phyloP scores from a whole-genome alignment of 192 early-diverging fungal genomes.

The Rhizoclosmatium sp. region DNA sequence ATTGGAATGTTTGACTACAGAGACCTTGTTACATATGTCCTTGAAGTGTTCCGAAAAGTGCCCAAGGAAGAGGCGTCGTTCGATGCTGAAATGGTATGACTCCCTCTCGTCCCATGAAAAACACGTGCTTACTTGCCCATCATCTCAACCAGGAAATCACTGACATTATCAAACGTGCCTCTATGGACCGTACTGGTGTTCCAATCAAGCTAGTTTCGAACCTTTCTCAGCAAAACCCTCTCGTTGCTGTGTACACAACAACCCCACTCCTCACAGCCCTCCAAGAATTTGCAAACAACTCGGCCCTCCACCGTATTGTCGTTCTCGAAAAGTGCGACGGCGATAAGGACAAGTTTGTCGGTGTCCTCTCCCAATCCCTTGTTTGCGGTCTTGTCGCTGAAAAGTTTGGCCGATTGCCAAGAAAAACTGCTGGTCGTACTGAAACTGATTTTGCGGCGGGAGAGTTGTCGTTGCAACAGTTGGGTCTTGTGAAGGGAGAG shows the following conservation, averaged over 20 bases:
- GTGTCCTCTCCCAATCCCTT: conserved; percentile 54
- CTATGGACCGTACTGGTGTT: conserved; percentile 49
- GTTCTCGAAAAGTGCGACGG: conserved; percentile 44
- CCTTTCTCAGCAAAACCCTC: conserved; percentile 54
- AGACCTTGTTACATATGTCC: conserved; percentile 59
- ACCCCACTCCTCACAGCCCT: conserved; percentile 48
- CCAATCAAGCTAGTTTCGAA: conserved; percentile 57
- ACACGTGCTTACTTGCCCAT: neutral
- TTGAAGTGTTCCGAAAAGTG: conserved; percentile 57
- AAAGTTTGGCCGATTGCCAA: conserved; percentile 50
- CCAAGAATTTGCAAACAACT: conserved; percentile 40
- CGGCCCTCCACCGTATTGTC: conserved; percentile 51
- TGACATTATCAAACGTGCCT: conserved; percentile 56
- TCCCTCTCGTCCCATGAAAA: conserved; percentile 6
- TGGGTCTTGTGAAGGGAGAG: conserved; percentile 50
- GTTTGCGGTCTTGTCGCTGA: conserved; percentile 50
- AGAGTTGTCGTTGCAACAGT: conserved; percentile 48
- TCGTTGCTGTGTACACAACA: conserved; percentile 46
- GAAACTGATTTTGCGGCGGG: conserved; percentile 41
- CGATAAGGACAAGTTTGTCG: conserved; percentile 46
- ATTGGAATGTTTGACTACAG: conserved; percentile 63
- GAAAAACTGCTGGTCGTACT: neutral
- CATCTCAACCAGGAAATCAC: conserved; percentile 47
- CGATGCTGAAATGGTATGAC: conserved; percentile 45
- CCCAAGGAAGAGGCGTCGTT: conserved; percentile 18